Conservation (phyloP, 2,329 filamentous ascomycete genomes). For the Atkinsonella texensis region DNA sequence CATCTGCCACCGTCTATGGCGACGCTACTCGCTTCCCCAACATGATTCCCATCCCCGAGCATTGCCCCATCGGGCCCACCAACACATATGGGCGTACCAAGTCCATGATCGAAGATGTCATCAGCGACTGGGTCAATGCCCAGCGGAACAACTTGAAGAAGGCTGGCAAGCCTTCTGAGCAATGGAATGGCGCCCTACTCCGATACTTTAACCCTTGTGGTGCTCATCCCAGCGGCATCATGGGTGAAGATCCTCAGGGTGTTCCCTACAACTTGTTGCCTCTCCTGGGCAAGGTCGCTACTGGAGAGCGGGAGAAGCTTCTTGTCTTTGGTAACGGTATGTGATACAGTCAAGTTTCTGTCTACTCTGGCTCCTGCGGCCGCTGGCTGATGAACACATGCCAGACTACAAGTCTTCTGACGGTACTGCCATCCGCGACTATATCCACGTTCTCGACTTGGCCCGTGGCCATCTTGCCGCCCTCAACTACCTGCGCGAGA, state of each 20-base stretch:
- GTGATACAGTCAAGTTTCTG: conserved; percentile 17
- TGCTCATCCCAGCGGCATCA: conserved; percentile 86
- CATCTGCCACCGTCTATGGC: conserved; percentile 94
- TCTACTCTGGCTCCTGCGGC: background rate
- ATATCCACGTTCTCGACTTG: conserved; percentile 92
- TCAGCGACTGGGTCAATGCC: conserved; percentile 80
- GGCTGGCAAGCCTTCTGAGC: conserved; percentile 60
- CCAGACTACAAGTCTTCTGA: conserved; percentile 83
- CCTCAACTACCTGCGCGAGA: conserved; percentile 74
- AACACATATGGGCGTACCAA: conserved; percentile 98
- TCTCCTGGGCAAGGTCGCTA: conserved; percentile 87
- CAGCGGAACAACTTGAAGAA: conserved; percentile 76
- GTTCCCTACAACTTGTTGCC: conserved; percentile 94
- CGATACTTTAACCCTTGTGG: conserved; percentile 98
- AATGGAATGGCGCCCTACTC: conserved; percentile 87
- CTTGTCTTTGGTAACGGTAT: conserved; percentile 86
- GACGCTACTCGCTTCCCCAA: conserved; percentile 90
- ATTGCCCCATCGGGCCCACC: conserved; percentile 90
- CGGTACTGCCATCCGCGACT: conserved; percentile 91
- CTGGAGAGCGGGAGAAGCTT: conserved; percentile 87
- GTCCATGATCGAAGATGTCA: conserved; percentile 80
- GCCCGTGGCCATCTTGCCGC: conserved; percentile 78
- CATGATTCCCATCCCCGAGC: conserved; percentile 98
- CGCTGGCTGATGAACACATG: conserved; percentile 10
- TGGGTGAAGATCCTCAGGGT: conserved; percentile 96